Evolutionary conservation across 2,329 filamentous ascomycete species (phyloP).

Genomic region (Epichloe sylvatica): DNA sequence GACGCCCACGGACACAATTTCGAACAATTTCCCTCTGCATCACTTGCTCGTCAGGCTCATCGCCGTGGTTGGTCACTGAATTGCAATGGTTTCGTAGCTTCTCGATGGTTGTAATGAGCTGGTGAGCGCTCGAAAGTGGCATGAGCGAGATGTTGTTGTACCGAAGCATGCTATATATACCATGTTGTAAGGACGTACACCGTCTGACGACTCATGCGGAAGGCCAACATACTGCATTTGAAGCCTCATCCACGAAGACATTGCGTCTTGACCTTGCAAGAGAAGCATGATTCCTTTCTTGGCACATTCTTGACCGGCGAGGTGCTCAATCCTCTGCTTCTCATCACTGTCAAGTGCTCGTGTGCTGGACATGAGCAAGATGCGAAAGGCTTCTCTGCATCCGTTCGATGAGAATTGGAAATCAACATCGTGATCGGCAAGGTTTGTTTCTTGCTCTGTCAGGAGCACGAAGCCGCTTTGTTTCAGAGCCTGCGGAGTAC

Average conservation of each 20-base stretch:
- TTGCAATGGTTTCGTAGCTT: constrained; percentile 20
- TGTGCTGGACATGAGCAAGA: constrained; percentile 26
- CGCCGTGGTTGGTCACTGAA: not conserved
- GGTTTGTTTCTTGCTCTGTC: constrained; percentile 22
- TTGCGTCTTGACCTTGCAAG: constrained; percentile 18
- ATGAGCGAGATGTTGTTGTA: constrained; percentile 26
- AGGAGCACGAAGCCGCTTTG: not conserved
- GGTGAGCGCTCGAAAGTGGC: constrained; percentile 23
- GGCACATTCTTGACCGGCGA: constrained; percentile 24
- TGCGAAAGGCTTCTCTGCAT: constrained; percentile 16
- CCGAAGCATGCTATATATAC: constrained; percentile 18
- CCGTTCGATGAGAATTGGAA: constrained; percentile 18
- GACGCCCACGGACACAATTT: constrained; percentile 15
- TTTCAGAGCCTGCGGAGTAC: not conserved
- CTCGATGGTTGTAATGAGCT: constrained; percentile 25
- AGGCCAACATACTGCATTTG: constrained; percentile 27
- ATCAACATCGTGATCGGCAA: constrained; percentile 32
- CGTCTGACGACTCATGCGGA: not conserved
- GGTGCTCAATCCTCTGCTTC: constrained; percentile 23
- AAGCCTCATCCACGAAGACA: constrained; percentile 25
- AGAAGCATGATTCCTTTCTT: constrained; percentile 32
- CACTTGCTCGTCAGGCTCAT: not conserved
- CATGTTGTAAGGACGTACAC: not conserved
- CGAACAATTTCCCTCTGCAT: constrained; percentile 1
- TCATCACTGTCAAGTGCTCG: constrained; percentile 21